These are phyloP conservation scores for Symbiodinium pilosum DNA, from an alignment of 73 alveolate species.

Conservation along the genomic window DNA sequence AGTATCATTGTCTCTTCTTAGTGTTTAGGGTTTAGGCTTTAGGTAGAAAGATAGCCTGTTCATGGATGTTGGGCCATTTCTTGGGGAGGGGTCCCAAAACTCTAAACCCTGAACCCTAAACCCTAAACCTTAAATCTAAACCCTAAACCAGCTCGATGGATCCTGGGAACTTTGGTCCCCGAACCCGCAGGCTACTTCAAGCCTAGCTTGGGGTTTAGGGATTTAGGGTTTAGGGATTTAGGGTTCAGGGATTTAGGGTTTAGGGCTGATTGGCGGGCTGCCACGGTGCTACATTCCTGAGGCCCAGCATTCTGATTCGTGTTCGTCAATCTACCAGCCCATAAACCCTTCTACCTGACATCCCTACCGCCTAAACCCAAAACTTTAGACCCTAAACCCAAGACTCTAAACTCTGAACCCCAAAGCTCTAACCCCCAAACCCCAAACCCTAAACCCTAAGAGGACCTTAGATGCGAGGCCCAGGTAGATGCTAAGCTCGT, in stretches of 20 bases:
- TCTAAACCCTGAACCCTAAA: background rate
- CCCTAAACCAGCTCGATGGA: background rate
- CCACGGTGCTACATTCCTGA: background rate
- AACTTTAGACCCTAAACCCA: too few relatives aligned
- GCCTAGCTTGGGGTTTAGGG: background rate
- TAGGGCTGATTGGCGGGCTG: background rate
- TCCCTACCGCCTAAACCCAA: background rate
- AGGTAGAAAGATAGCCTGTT: background rate
- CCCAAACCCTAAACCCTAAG: too few relatives aligned
- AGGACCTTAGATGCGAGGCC: too few relatives aligned
- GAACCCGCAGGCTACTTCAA: too few relatives aligned
- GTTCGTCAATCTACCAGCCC: background rate
- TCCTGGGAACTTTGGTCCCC: background rate
- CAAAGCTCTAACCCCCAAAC: too few relatives aligned
- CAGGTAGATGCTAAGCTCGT: too few relatives aligned
- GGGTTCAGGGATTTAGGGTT: background rate
- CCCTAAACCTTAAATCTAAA: background rate
- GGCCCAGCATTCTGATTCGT: background rate
- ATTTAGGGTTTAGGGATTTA: background rate
- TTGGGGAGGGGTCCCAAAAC: background rate
- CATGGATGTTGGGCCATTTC: background rate
- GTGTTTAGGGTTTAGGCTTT: background rate
- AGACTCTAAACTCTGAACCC: too few relatives aligned
- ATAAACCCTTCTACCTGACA: background rate
- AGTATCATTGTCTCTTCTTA: too few relatives aligned